Evolutionary conservation across 1,284 basidiomycete species (phyloP).

Genomic region (Tilletia horrida): DNA sequence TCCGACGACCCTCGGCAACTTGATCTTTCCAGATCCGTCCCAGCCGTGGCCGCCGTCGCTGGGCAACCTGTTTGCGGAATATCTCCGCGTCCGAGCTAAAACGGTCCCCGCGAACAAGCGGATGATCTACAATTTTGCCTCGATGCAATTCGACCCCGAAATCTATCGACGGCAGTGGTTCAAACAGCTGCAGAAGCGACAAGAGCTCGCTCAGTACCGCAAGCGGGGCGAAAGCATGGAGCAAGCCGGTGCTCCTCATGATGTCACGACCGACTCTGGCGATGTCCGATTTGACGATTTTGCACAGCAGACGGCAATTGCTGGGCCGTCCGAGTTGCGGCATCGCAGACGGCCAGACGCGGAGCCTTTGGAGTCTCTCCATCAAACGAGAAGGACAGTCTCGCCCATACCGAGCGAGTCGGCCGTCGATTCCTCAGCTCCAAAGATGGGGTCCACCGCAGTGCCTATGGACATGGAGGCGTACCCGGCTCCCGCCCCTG

Average conservation of each 20-base stretch:
- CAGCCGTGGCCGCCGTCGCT: background rate
- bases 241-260: background rate
- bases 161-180: background rate
- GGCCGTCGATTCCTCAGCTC: background rate
- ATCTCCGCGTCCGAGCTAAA: background rate
- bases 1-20: background rate
- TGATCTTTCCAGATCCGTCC: background rate
- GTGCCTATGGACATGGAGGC: background rate
- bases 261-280: background rate
- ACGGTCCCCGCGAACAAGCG: background rate
- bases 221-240: background rate
- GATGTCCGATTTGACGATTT: too few species aligned
- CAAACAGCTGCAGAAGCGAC: too few species aligned
- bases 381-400: background rate
- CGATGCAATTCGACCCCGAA: background rate
- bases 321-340: background rate
- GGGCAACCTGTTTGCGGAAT: background rate
- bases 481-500: background rate
- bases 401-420: background rate
- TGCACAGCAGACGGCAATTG: background rate
- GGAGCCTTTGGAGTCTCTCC: background rate
- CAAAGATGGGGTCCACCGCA: background rate
- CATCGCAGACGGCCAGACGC: background rate
- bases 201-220: background rate
- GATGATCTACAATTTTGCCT: constrained; percentile 1